Evolutionary conservation across 2,329 filamentous ascomycete genomes (phyloP).

Genomic region (Chaetomiaceae sp.): DNA sequence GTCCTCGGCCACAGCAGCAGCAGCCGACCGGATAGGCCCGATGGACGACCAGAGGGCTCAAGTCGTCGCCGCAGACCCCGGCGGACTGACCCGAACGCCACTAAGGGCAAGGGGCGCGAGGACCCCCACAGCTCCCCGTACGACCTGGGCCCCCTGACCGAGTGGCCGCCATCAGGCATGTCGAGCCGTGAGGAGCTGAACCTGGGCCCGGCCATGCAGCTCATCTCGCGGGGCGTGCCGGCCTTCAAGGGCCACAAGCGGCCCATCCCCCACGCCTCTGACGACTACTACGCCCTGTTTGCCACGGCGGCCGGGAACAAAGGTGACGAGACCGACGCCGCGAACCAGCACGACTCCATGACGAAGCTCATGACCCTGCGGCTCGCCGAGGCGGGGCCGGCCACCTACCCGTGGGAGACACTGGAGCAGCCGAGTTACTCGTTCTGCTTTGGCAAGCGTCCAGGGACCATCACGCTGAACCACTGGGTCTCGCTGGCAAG

Average conservation of each 20-base stretch:
- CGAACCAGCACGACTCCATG: slow-evolving; percentile 51
- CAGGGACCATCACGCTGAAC: slow-evolving; percentile 68
- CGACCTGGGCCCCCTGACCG: slow-evolving; percentile 38
- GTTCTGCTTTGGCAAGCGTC: slow-evolving; percentile 60
- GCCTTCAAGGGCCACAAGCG: slow-evolving; percentile 51
- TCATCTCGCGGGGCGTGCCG: slow-evolving; percentile 55
- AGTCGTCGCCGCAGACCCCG: slow-evolving; percentile 40
- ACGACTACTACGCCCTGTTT: slow-evolving; percentile 53
- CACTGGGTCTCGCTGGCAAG: slow-evolving; percentile 61
- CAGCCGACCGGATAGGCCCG: background rate
- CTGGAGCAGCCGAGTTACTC: slow-evolving; percentile 70
- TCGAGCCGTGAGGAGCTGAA: slow-evolving; percentile 46
- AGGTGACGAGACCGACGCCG: slow-evolving; percentile 41
- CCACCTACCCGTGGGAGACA: slow-evolving; percentile 59
- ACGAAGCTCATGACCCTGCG: slow-evolving; percentile 54
- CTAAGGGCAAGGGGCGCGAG: slow-evolving; percentile 39
- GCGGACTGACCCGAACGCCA: slow-evolving; percentile 34
- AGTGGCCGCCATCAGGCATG: slow-evolving; percentile 55
- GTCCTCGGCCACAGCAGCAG: slow-evolving; percentile 26
- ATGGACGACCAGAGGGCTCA: slow-evolving; percentile 9
- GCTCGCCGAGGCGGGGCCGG: slow-evolving; percentile 39
- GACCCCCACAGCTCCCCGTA: slow-evolving; percentile 28
- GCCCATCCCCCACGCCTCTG: slow-evolving; percentile 49
- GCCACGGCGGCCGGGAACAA: slow-evolving; percentile 46
- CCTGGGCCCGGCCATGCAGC: slow-evolving; percentile 50